These are phyloP conservation scores for Diaporthe vexans DNA, from an alignment of 2,329 filamentous ascomycete species.

Conservation along the genomic window DNA sequence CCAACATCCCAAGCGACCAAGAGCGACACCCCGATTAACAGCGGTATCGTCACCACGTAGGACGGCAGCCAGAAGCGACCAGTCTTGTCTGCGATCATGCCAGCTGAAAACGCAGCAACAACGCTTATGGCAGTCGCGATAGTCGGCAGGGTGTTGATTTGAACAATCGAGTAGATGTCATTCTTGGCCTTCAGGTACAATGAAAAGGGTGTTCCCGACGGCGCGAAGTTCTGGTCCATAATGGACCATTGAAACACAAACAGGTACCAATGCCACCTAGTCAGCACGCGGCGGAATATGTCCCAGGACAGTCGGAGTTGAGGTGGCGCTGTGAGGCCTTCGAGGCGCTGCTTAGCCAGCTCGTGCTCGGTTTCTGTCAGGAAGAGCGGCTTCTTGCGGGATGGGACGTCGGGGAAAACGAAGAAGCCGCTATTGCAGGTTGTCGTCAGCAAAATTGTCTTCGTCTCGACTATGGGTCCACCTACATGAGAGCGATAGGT, in stretches of 20 bases:
- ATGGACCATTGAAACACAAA: not conserved
- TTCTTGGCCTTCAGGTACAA: not conserved
- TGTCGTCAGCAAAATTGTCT: not conserved
- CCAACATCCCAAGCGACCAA: conserved; percentile 8
- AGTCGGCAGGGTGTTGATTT: conserved; percentile 11
- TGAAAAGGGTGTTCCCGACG: not conserved
- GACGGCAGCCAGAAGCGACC: conserved; percentile 1
- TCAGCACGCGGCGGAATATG: conserved; percentile 4
- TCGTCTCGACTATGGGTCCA: not conserved
- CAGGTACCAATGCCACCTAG: conserved; percentile 6
- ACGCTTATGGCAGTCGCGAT: conserved; percentile 3
- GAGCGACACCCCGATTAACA: conserved; percentile 6
- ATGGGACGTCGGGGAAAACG: conserved; percentile 4
- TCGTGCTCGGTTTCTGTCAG: not conserved
- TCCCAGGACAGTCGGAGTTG: conserved; percentile 2
- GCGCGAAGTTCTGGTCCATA: conserved; percentile 11
- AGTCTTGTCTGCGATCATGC: not conserved
- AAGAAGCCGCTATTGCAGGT: not conserved
- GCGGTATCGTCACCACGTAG: not conserved
- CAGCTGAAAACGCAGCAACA: not conserved
- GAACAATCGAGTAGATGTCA: conserved; percentile 13
- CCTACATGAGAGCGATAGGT: conserved; percentile 5
- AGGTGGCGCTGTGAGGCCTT: not conserved
- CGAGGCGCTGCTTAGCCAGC: not conserved
- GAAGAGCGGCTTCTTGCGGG: not conserved